Evolutionary conservation across 2,329 filamentous ascomycete genomes (phyloP).

Genomic region (Diaporthe helianthi): DNA sequence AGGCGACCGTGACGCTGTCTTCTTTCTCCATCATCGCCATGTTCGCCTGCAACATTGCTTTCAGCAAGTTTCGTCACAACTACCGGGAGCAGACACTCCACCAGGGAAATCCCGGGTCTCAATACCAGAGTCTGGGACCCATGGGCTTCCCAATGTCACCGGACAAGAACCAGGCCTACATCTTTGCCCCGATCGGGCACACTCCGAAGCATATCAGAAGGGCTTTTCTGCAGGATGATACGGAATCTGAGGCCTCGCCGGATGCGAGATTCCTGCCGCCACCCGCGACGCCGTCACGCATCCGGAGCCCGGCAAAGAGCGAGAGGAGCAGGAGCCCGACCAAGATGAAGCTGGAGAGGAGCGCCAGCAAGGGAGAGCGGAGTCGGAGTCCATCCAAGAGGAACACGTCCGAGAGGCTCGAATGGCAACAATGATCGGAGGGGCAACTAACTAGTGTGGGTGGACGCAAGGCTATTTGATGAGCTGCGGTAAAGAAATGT

Average conservation of each 20-base stretch:
- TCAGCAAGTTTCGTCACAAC: conserved; percentile 44
- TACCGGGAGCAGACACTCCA: conserved; percentile 25
- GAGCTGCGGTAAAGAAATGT: not conserved
- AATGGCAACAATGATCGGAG: not conserved
- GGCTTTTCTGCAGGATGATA: conserved; percentile 50
- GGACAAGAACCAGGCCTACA: conserved; percentile 52
- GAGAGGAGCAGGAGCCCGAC: conserved; percentile 58
- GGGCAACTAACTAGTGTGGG: too few relatives aligned
- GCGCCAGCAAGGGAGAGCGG: conserved; percentile 47
- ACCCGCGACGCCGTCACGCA: conserved; percentile 55
- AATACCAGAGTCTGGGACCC: conserved; percentile 37
- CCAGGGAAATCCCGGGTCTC: conserved; percentile 16
- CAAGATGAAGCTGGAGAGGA: conserved; percentile 46
- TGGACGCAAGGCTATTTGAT: not conserved
- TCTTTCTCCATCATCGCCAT: conserved; percentile 56
- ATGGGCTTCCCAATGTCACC: conserved; percentile 36
- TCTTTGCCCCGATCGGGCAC: conserved; percentile 57
- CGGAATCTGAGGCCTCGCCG: conserved; percentile 61
- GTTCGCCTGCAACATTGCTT: conserved; percentile 55
- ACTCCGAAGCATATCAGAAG: conserved; percentile 55
- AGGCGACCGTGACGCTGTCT: conserved; percentile 51
- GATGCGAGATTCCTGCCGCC: conserved; percentile 51
- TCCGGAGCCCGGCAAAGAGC: conserved; percentile 56
- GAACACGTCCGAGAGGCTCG: conserved; percentile 1
- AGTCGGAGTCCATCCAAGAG: conserved; percentile 34